A percentile compares a stretch with the other conserved stretches of the same genome.
phyloP scores from a whole-genome alignment of 2,329 filamentous ascomycete species.

The Cordyceps cateniannulata region DNA sequence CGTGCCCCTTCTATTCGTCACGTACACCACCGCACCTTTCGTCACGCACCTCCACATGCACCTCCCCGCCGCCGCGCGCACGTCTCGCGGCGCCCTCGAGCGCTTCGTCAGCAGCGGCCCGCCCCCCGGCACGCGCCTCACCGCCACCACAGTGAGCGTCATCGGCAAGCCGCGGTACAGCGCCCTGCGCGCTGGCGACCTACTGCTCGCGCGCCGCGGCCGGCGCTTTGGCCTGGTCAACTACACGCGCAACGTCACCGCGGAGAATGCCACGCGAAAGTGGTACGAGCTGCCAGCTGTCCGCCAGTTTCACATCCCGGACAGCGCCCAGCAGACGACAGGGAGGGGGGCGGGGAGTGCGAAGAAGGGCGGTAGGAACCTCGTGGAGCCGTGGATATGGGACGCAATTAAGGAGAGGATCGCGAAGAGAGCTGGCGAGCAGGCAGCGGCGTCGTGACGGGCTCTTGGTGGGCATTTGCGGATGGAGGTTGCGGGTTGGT shows the following conservation, averaged over 20 bases:
- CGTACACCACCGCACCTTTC: constrained; percentile 61
- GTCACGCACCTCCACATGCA: constrained; percentile 66
- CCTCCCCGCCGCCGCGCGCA: constrained; percentile 58
- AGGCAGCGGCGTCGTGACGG: not conserved
- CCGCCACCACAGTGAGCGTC: constrained; percentile 49
- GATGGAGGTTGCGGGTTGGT: not conserved
- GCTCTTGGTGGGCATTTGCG: not conserved
- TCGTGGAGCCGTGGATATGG: constrained; percentile 36
- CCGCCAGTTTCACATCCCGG: constrained; percentile 32
- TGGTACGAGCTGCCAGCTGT: constrained; percentile 37
- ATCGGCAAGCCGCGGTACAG: constrained; percentile 49
- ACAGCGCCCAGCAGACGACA: constrained; percentile 14
- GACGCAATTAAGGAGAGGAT: constrained; percentile 30
- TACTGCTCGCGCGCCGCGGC: constrained; percentile 25
- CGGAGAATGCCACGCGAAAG: constrained; percentile 27
- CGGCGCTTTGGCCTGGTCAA: constrained; percentile 34
- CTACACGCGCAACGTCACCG: constrained; percentile 29
- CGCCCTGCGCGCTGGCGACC: constrained; percentile 32
- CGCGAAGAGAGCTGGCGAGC: not conserved
- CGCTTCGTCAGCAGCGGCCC: constrained; percentile 45
- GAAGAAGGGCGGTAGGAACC: constrained; percentile 16
- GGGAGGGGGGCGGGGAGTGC: not conserved
- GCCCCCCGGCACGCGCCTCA: constrained; percentile 37
- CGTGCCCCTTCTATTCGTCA: constrained; percentile 58
- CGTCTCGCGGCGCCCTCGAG: constrained; percentile 49